These are phyloP conservation scores for Boletus bicolor DNA, from an alignment of 768 basidiomycete species.

Conservation along the genomic window DNA sequence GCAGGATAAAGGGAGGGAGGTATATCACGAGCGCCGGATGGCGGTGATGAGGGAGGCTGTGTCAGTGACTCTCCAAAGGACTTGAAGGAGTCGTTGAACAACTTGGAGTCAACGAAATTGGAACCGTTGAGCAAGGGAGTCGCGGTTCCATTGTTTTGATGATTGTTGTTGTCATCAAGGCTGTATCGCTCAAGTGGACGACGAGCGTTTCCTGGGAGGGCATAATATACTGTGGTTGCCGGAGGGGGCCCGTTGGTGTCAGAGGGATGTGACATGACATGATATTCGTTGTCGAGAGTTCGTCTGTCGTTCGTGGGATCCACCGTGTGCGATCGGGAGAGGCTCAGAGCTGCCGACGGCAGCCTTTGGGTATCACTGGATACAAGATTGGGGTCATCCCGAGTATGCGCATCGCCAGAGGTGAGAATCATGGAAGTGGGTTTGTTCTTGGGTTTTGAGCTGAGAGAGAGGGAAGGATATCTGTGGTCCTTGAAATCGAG, in stretches of 20 bases:
- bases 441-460: slow-evolving; percentile 21
- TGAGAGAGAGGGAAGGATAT: slow-evolving; percentile 41
- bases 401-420: slow-evolving; percentile 26
- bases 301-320: slow-evolving; percentile 23
- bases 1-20: slow-evolving; percentile 37
- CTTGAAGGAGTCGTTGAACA: slow-evolving; percentile 32
- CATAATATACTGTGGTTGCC: slow-evolving; percentile 41
- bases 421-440: slow-evolving; percentile 31
- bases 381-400: slow-evolving; percentile 16
- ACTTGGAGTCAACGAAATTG: slow-evolving; percentile 26
- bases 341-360: slow-evolving; percentile 11
- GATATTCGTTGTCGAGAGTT: slow-evolving; percentile 23
- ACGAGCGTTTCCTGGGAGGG: slow-evolving; percentile 42
- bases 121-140: slow-evolving; percentile 26
- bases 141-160: slow-evolving; percentile 16
- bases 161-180: slow-evolving; percentile 40
- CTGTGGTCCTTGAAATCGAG: slow-evolving; percentile 63
- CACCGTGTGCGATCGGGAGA: slow-evolving; percentile 12
- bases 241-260: slow-evolving; percentile 21
- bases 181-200: slow-evolving; percentile 52
- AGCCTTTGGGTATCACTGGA: slow-evolving; percentile 12
- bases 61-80: slow-evolving; percentile 28
- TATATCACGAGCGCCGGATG: slow-evolving; percentile 20
- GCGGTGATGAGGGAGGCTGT: slow-evolving; percentile 25
- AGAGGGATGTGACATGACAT: slow-evolving; percentile 16